phyloP scores from a whole-genome alignment of 495 filamentous ascomycete genomes.

The Neurospora intermedia region DNA sequence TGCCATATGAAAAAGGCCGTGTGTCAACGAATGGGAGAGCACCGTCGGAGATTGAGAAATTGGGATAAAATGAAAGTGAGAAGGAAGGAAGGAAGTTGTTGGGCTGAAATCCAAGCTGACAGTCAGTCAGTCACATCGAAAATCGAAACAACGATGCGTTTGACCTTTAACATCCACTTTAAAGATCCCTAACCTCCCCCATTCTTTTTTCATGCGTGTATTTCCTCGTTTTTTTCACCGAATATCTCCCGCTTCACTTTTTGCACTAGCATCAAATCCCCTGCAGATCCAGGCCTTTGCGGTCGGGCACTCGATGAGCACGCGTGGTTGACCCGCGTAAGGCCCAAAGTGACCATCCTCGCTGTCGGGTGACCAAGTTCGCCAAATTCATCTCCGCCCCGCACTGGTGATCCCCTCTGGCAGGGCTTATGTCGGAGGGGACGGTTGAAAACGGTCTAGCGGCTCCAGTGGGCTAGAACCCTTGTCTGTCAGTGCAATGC shows the following conservation, averaged over 20 bases:
- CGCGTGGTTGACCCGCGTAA: background rate
- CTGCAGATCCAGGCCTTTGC: background rate
- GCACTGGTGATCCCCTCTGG: background rate
- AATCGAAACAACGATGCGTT: background rate
- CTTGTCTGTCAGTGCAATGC: background rate
- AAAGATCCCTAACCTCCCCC: background rate
- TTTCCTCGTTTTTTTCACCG: background rate
- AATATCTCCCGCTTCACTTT: background rate
- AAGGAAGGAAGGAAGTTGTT: background rate
- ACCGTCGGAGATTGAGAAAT: background rate
- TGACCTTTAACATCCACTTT: background rate
- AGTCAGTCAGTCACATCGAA: background rate
- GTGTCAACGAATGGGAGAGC: background rate
- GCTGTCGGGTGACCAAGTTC: background rate
- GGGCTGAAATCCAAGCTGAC: background rate
- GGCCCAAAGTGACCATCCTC: background rate
- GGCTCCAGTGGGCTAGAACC: background rate
- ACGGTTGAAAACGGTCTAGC: background rate
- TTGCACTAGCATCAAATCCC: background rate
- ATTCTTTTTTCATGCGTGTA: background rate
- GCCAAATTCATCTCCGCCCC: background rate
- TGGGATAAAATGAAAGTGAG: background rate
- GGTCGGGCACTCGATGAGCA: background rate
- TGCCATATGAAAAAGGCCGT: background rate
- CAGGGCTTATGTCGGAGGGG: background rate